phyloP scores from a whole-genome alignment of 306 rosid species.

The Mucuna pruriens region DNA sequence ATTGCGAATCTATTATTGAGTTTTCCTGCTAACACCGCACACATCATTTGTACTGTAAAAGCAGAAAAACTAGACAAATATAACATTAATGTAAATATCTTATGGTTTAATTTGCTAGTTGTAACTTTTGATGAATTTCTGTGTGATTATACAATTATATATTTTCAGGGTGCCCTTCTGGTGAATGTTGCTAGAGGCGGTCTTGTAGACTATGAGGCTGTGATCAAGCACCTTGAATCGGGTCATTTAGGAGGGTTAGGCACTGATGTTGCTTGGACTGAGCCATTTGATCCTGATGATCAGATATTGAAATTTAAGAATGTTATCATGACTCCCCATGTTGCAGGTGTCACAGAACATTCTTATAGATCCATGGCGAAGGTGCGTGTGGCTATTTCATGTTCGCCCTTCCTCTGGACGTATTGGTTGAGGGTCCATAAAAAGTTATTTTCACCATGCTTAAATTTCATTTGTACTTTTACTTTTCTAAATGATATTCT shows the following conservation, averaged over 20 bases:
- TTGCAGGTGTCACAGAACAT: constrained; percentile 84
- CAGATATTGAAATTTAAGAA: constrained; percentile 71
- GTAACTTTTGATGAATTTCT: background rate
- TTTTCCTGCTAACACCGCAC: background rate
- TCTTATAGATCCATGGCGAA: constrained; percentile 88
- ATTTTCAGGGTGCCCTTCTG: constrained; percentile 78
- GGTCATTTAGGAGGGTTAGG: constrained; percentile 90
- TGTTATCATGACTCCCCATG: constrained; percentile 84
- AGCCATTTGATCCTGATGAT: constrained; percentile 82
- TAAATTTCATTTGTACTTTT: background rate
- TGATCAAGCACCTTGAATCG: constrained; percentile 55
- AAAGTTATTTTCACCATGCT: background rate
- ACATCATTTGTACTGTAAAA: background rate
- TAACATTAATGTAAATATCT: constrained; percentile 17
- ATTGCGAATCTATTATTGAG: background rate
- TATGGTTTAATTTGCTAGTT: background rate
- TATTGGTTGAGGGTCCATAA: background rate
- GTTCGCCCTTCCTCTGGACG: background rate
- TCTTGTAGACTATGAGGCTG: constrained; percentile 73
- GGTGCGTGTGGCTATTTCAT: constrained; percentile 54
- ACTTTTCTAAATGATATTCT: background rate
- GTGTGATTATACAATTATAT: background rate
- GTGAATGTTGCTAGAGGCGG: constrained; percentile 84
- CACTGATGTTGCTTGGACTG: constrained; percentile 90
- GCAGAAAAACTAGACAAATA: background rate